Conservation (phyloP, 345 rosid species). For the Citrus cavaleriei region DNA sequence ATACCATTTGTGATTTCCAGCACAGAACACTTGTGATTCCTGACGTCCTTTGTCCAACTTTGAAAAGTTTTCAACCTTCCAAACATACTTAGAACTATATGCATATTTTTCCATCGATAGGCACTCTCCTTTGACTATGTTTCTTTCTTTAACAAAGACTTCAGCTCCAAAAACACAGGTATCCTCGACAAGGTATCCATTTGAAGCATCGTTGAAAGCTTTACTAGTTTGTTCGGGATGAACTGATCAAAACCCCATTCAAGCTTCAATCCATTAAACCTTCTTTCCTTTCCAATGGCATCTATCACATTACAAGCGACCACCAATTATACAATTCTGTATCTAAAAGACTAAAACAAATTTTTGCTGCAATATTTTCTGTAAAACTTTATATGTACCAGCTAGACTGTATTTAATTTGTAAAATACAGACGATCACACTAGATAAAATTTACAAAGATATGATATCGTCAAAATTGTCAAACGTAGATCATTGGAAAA, state of each 20-base stretch:
- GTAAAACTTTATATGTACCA: no score
- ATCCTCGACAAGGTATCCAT: slow-evolving; percentile 40
- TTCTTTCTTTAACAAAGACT: slow-evolving; percentile 37
- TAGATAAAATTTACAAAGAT: no score
- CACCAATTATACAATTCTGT: not conserved
- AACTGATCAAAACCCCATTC: slow-evolving; percentile 43
- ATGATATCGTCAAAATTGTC: no score
- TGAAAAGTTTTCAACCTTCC: slow-evolving; percentile 37
- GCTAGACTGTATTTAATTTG: no score
- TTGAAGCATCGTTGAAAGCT: slow-evolving; percentile 18
- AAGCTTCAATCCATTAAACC: slow-evolving; percentile 30
- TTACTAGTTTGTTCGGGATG: slow-evolving; percentile 6
- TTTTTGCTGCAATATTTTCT: no score
- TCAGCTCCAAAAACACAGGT: slow-evolving; percentile 41
- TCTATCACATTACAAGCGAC: slow-evolving; percentile 15
- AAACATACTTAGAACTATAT: slow-evolving; percentile 8
- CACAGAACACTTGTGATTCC: slow-evolving; percentile 20
- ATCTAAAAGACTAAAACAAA: no score
- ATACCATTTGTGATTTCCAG: slow-evolving; percentile 16
- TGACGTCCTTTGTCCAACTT: not conserved
- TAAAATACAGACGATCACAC: no score
- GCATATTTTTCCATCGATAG: slow-evolving; percentile 26
- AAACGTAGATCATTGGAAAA: no score
- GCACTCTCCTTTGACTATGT: slow-evolving; percentile 29
- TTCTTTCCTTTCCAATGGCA: slow-evolving; percentile 24